phyloP scores from a whole-genome alignment of 257 asterid genomes.

The Anisodus acutangulus region DNA sequence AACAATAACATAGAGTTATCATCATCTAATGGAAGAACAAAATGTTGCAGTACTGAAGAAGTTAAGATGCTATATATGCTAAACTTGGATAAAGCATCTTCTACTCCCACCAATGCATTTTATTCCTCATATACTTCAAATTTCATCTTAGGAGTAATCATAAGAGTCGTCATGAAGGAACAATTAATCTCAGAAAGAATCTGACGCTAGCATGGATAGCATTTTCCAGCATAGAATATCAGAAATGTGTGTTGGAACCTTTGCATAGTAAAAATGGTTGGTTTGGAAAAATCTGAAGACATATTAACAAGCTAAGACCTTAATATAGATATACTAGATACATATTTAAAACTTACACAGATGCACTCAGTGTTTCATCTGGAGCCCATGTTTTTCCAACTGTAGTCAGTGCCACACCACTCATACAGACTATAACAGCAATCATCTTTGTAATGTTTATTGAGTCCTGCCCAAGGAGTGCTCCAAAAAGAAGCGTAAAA shows the following conservation, averaged over 20 bases:
- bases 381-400: slow-evolving; percentile 80
- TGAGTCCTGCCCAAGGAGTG: slow-evolving; percentile 63
- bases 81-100: slow-evolving; percentile 10
- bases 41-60: neutral
- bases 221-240: neutral
- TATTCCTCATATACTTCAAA: neutral
- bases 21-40: slow-evolving; percentile 6
- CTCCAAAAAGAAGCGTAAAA: slow-evolving; percentile 80
- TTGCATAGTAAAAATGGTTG: neutral
- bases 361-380: slow-evolving; percentile 56
- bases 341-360: slow-evolving; percentile 56
- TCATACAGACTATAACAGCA: slow-evolving; percentile 69
- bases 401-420: slow-evolving; percentile 83
- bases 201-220: neutral
- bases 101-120: neutral
- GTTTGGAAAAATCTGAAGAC: slow-evolving; percentile 2
- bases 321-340: neutral
- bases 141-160: neutral
- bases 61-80: neutral
- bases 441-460: slow-evolving; percentile 56
- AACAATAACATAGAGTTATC: neutral
- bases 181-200: neutral
- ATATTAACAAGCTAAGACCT: neutral
- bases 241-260: neutral
- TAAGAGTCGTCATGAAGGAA: neutral